Evolutionary conservation across 1,139 yeast species (phyloP).

Genomic region (Protomyces gravidus): DNA sequence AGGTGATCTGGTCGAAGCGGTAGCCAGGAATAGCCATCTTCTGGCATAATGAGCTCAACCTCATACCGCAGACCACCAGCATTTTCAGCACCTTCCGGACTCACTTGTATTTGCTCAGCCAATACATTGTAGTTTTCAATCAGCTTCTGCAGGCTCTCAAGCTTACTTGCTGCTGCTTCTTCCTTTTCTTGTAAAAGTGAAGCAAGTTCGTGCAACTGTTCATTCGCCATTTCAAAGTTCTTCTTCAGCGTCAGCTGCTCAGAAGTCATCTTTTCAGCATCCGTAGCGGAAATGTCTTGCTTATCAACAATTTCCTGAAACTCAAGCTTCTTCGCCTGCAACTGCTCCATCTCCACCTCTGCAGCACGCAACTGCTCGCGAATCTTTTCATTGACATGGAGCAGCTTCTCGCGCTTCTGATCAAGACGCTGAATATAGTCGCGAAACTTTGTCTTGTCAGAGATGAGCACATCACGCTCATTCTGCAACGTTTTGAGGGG

Average conservation of each 20-base stretch:
- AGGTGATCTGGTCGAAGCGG: constrained; percentile 47
- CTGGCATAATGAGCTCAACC: constrained; percentile 38
- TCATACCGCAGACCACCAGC: constrained; percentile 38
- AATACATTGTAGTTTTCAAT: constrained; percentile 55
- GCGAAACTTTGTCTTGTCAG: constrained; percentile 66
- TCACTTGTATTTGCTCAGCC: constrained; percentile 48
- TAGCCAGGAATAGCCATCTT: constrained; percentile 41
- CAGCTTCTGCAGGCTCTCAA: constrained; percentile 51
- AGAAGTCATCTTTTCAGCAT: constrained; percentile 57
- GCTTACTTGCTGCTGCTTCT: constrained; percentile 47
- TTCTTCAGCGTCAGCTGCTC: constrained; percentile 59
- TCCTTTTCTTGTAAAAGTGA: constrained; percentile 48
- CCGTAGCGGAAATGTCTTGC: constrained; percentile 58
- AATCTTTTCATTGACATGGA: constrained; percentile 52
- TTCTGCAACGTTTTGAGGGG: constrained; percentile 49
- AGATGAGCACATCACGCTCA: constrained; percentile 61
- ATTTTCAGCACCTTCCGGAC: constrained; percentile 36
- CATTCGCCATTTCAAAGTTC: constrained; percentile 51
- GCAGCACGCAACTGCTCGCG: constrained; percentile 56
- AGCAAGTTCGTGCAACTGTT: constrained; percentile 44
- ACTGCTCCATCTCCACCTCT: constrained; percentile 47
- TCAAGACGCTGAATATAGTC: constrained; percentile 68
- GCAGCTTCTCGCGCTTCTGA: constrained; percentile 51
- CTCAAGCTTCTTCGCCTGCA: constrained; percentile 47
- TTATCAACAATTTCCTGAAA: constrained; percentile 50